These are phyloP conservation scores for Inga laurina DNA, from an alignment of 306 rosid species.

Conservation along the genomic window DNA sequence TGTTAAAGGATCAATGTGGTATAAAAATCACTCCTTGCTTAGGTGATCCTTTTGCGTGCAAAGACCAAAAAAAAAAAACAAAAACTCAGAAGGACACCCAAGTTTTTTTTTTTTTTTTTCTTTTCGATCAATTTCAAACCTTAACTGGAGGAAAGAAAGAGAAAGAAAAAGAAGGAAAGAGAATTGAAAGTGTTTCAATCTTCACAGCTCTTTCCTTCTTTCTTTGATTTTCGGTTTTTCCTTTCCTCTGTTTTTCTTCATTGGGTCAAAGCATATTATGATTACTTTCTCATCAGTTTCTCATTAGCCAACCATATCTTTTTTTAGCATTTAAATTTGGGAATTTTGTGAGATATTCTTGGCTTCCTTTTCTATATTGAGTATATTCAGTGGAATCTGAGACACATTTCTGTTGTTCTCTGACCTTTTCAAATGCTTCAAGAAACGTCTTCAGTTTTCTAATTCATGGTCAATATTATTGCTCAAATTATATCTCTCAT, in stretches of 20 bases:
- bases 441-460: neutral
- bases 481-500: neutral
- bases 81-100: neutral
- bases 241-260: conserved; percentile 10
- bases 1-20: neutral
- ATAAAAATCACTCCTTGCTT: neutral
- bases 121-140: neutral
- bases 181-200: conserved; percentile 4
- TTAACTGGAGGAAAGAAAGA: conserved; percentile 28
- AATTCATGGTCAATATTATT: neutral
- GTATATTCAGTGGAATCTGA: neutral
- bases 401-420: neutral
- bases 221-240: neutral
- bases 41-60: conserved; percentile 5
- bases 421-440: neutral
- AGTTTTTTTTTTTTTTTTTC: neutral
- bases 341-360: conserved; percentile 29
- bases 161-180: neutral
- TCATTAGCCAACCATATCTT: conserved; percentile 38
- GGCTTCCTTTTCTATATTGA: neutral
- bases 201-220: conserved; percentile 6
- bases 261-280: conserved; percentile 14
- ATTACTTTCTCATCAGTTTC: conserved; percentile 11
- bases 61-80: neutral
- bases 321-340: conserved; percentile 59